Conservation (phyloP, 108 stramenopile genomes). For the Pseudonitzschia pungens region DNA sequence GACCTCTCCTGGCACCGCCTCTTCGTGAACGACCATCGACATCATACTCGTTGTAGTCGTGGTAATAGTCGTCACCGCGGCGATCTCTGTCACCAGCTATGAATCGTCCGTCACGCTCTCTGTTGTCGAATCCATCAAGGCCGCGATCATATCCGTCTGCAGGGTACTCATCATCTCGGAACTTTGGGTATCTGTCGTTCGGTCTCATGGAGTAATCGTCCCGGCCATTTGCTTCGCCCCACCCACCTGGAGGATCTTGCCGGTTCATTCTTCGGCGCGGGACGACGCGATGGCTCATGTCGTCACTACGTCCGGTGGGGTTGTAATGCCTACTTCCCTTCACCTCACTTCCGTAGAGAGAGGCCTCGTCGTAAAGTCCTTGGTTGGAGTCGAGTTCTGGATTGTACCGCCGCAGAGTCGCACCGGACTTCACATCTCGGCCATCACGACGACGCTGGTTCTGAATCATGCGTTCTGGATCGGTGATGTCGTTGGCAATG, state of each 20-base stretch:
- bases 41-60: constrained; percentile 3
- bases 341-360: constrained; percentile 7
- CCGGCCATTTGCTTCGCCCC: constrained; percentile 6
- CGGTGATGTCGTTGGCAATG: background rate
- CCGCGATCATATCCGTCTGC: constrained; percentile 3
- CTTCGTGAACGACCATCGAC: background rate
- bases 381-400: background rate
- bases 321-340: background rate
- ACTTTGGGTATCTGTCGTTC: background rate
- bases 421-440: constrained; percentile 1
- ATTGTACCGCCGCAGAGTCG: constrained; percentile 11
- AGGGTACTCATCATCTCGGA: background rate
- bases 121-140: background rate
- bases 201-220: background rate
- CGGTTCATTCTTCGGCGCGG: background rate
- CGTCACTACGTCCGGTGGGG: background rate
- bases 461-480: constrained; percentile 6
- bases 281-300: background rate
- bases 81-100: background rate
- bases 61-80: background rate
- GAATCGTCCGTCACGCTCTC: background rate
- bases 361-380: background rate
- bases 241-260: background rate
- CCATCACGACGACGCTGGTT: background rate
- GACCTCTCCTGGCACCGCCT: constrained; percentile 2